phyloP scores from a whole-genome alignment of 345 rosid genomes.

The Cardamine chenopodiifolia region DNA sequence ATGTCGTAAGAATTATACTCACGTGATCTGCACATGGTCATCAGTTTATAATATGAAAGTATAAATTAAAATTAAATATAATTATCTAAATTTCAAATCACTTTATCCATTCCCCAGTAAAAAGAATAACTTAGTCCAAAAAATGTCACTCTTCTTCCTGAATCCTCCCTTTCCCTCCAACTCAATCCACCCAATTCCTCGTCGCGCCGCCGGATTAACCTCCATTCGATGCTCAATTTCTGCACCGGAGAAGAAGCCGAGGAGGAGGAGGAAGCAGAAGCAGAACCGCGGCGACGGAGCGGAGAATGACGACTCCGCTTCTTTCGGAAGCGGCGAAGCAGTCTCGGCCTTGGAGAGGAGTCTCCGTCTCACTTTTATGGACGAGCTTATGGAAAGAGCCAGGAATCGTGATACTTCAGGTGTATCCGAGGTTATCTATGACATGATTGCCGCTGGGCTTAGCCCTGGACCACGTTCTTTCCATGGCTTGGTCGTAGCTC shows the following conservation, averaged over 20 bases:
- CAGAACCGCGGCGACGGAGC: conserved; percentile 39
- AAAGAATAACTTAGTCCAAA: not conserved
- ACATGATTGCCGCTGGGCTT: conserved; percentile 95
- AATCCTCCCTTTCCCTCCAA: conserved; percentile 43
- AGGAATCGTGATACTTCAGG: conserved; percentile 66
- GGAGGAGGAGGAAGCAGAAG: conserved; percentile 43
- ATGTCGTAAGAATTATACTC: not conserved
- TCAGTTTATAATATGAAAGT: not conserved
- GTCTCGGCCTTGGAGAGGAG: conserved; percentile 67
- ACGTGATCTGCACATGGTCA: conserved; percentile 20
- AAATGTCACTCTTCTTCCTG: conserved; percentile 44
- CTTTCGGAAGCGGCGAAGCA: conserved; percentile 30
- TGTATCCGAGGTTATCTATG: conserved; percentile 79
- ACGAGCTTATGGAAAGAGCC: conserved; percentile 84
- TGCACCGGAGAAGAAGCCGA: conserved; percentile 48
- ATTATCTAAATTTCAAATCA: conserved; percentile 16
- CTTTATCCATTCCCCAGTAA: conserved; percentile 42
- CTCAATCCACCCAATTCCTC: conserved; percentile 40
- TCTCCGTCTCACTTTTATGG: conserved; percentile 87
- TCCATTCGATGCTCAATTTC: conserved; percentile 38
- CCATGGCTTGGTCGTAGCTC: conserved; percentile 84
- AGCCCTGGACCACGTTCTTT: conserved; percentile 91
- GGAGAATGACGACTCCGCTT: conserved; percentile 10
- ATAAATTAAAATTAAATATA: not conserved
- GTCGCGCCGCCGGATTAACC: conserved; percentile 19